Evolutionary conservation across 805 yeast genomes (phyloP), one percentile per base, ranked within the genome.

Genomic region (Starmerella bombicola): DNA sequence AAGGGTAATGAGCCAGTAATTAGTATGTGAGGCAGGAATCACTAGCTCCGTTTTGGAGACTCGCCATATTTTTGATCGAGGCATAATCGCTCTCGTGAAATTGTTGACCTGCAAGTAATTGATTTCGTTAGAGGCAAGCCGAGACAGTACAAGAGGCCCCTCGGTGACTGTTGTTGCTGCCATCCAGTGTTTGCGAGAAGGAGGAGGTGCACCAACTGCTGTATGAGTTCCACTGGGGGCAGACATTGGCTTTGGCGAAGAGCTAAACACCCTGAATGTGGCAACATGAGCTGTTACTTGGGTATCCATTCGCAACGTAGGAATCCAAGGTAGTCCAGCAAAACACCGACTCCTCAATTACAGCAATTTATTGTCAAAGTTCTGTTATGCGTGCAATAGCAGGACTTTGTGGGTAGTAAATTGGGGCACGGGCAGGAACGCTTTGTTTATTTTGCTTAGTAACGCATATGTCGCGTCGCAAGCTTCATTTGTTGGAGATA

Each of bases 31-130:
- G 2, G 55, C 53, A n/a, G 50, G 46, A 10, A 53, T 42, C 15
- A 52, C 45, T 15, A 53, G 30, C 30, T 40, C 52, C 15, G 30
- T 25, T 9, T 29, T 30, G 8, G 45, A 35, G 19, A 42, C 43
- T 25, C 57, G 51, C 55, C 55, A 53, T 13, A 52, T 42, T 3
- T 42, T 37, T 23, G 55, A 41, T 19, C 55, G 48, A 21, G 49
- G 51, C 52, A 52, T 43, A 20, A 53, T 37, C 8, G 57, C 54
- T 12, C 52, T 47, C 22, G 51, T 41, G 40, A 49, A 49, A 26
- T 42, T 35, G 38, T 51, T 51, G 13, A 53, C 47, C 8, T 46
- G 48, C 16, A 53, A 39, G 33, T 52, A 53, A 13, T 52, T 52
- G 20, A 53, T 48, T 29, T 53, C 57, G 30, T 52, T 43, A 30